phyloP scores from a whole-genome alignment of 352 stramenopile species.

The Stramenopiles sp. region DNA sequence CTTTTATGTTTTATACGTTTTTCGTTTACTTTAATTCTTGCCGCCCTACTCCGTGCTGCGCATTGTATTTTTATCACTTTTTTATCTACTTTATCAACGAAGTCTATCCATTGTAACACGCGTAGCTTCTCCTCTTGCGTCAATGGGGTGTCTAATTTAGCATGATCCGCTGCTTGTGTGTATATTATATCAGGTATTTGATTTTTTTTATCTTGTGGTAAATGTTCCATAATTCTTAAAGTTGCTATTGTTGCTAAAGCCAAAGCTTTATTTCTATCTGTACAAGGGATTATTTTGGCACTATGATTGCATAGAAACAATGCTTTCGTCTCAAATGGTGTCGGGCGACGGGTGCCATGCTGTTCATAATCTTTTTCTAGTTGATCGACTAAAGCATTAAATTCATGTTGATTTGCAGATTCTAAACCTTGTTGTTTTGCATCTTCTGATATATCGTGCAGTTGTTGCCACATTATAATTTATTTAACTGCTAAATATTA shows the following conservation, averaged over 20 bases:
- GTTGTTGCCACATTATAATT: background rate
- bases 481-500: background rate
- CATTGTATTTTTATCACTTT: background rate
- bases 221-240: background rate
- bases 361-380: background rate
- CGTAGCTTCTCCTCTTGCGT: background rate
- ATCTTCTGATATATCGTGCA: background rate
- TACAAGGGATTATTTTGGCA: background rate
- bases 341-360: background rate
- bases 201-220: background rate
- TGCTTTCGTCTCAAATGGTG: background rate
- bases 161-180: background rate
- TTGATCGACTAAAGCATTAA: background rate
- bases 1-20: background rate
- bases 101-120: background rate
- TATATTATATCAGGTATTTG: background rate
- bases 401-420: background rate
- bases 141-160: background rate
- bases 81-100: background rate
- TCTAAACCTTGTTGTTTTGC: background rate
- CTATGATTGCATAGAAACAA: background rate
- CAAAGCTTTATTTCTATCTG: background rate
- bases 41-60: background rate
- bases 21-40: background rate
- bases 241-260: background rate